Percentiles rank a stretch among this genome's conserved stretches.
Evolutionary conservation across 192 early-diverging fungal genomes (phyloP).

Genomic region (Rhizophagus prolifer): DNA sequence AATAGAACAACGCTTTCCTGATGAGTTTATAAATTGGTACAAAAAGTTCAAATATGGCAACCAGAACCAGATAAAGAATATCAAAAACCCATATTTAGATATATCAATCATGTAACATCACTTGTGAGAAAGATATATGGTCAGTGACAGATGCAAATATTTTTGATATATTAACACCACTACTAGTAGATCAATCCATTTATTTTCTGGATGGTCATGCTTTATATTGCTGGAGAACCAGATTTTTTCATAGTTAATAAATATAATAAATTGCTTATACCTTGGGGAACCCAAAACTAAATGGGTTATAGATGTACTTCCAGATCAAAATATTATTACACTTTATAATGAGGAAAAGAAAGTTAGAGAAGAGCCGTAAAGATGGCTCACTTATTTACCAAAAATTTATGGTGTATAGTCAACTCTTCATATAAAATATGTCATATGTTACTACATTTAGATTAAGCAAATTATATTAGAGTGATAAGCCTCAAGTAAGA

Average conservation of each 20-base stretch:
- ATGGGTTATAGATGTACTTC: background rate
- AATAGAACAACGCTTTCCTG: background rate
- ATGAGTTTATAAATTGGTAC: background rate
- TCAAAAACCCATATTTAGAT: background rate
- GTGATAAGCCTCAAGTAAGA: too few relatives aligned
- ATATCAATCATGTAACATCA: background rate
- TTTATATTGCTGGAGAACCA: background rate
- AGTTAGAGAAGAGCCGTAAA: background rate
- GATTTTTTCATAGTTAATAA: background rate
- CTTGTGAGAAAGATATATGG: background rate
- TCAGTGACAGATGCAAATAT: background rate
- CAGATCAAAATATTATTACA: background rate
- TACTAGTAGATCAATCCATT: background rate
- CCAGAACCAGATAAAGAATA: background rate
- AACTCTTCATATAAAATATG: too few relatives aligned
- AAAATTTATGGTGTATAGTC: too few relatives aligned
- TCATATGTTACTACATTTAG: too few relatives aligned
- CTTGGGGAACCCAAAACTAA: background rate
- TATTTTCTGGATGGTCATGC: background rate
- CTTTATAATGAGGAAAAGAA: background rate
- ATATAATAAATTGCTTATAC: background rate
- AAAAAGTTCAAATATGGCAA: conserved; percentile 3
- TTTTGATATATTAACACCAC: background rate
- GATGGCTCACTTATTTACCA: too few relatives aligned
- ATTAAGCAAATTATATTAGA: too few relatives aligned